Conservation (phyloP, 768 basidiomycete genomes). For the Leucosporidium scottii region DNA sequence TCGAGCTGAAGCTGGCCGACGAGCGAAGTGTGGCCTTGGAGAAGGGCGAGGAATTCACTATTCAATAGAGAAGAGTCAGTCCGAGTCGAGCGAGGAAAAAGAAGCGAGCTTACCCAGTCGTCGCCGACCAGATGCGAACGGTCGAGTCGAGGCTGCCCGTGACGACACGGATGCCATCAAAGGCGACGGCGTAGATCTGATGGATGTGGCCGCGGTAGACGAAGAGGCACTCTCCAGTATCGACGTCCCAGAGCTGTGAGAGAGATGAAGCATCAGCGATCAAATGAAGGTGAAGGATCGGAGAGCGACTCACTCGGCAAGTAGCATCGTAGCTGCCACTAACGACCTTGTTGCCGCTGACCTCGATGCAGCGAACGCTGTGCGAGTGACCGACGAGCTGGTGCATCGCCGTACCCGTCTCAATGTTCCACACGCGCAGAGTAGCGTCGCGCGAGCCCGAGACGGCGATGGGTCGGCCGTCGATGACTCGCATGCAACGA, state of each 20-base stretch:
- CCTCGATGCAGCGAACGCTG: slow-evolving; percentile 82
- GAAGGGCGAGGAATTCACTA: slow-evolving; percentile 71
- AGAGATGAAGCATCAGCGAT: background rate
- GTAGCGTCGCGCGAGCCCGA: slow-evolving; percentile 82
- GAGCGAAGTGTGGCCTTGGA: slow-evolving; percentile 85
- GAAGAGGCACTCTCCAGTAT: slow-evolving; percentile 78
- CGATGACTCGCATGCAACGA: slow-evolving; percentile 78
- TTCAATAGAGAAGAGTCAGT: background rate
- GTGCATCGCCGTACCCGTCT: slow-evolving; percentile 53
- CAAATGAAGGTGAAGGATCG: background rate
- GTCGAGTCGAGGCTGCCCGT: slow-evolving; percentile 91
- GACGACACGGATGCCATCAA: slow-evolving; percentile 72
- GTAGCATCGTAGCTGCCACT: slow-evolving; percentile 91
- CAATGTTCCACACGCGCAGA: slow-evolving; percentile 87
- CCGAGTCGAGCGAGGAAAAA: background rate
- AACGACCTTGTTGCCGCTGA: slow-evolving; percentile 72
- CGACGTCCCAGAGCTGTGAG: slow-evolving; percentile 76
- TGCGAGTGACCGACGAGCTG: slow-evolving; percentile 67
- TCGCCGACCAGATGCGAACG: slow-evolving; percentile 81
- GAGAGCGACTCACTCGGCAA: slow-evolving; percentile 54
- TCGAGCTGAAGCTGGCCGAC: slow-evolving; percentile 79
- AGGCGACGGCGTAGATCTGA: slow-evolving; percentile 85
- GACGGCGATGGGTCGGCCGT: slow-evolving; percentile 79
- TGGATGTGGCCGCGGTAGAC: slow-evolving; percentile 75
- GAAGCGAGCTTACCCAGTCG: slow-evolving; percentile 57